Percentiles rank a stretch among this genome's conserved stretches.
These are phyloP conservation scores for Mycena chlorophos DNA, from an alignment of 768 basidiomycete genomes.

Conservation along the genomic window DNA sequence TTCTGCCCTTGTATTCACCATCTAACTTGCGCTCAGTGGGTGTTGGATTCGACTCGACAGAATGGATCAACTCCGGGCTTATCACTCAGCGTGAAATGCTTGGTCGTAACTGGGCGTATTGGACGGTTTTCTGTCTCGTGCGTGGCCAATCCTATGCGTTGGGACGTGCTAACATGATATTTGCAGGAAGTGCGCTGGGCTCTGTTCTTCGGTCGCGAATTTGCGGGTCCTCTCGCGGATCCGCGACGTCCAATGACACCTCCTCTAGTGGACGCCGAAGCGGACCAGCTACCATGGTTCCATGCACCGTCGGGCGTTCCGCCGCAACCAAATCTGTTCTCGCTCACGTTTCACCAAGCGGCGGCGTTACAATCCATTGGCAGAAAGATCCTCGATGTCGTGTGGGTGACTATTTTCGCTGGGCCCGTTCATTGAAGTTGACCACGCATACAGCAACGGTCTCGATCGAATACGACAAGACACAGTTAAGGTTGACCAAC, in stretches of 20 bases:
- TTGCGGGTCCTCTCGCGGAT: conserved; percentile 28
- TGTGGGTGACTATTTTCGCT: conserved; percentile 28
- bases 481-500: too few species aligned
- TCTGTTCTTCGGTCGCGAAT: conserved; percentile 44
- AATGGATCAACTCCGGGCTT: conserved; percentile 36
- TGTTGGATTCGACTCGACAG: conserved; percentile 38
- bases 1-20: neutral
- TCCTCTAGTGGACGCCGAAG: conserved; percentile 35
- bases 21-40: conserved; percentile 31
- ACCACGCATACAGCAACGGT: too few species aligned
- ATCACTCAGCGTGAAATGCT: conserved; percentile 36
- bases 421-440: neutral
- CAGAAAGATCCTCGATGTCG: conserved; percentile 33
- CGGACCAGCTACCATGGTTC: conserved; percentile 34
- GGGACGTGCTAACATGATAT: neutral
- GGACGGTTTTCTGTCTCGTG: conserved; percentile 36
- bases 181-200: conserved; percentile 44
- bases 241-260: conserved; percentile 33
- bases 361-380: conserved; percentile 34
- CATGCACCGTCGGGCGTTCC: conserved; percentile 32
- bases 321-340: conserved; percentile 23
- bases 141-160: neutral
- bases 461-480: too few species aligned
- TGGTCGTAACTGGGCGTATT: conserved; percentile 42
- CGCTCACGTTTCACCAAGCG: conserved; percentile 32